Evolutionary conservation across 306 rosid genomes (phyloP), one percentile per base, ranked within the genome.

Genomic region (Hippophae gyantsensis): DNA sequence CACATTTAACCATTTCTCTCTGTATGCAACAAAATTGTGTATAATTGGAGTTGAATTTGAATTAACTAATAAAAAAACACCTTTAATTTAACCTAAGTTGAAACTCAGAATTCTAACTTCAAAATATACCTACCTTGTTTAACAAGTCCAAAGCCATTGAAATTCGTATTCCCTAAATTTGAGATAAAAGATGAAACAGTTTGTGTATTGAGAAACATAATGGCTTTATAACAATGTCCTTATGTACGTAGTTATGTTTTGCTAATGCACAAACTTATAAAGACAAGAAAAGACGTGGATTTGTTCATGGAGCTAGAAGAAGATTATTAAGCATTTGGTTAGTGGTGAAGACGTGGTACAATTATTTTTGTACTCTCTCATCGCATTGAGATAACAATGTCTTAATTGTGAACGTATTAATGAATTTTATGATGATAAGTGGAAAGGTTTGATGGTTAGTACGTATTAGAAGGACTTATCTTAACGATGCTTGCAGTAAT

Each of bases 401-500:
- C 74, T 0, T 80, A 74, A 52, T 0, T 63, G 67, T 1, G 8
- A 48, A 18, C 41, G 64, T 0, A 73, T 86, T 0, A 75, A 80
- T 47, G 6, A 8, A 11, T 76, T 79, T 62, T 71, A 84, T 56
- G 68, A 62, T 48, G 74, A 64, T 13, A 1, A 47, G 5, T 77
- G 81, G 86, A 82, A 82, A n/a, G 71, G 72, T 3, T 50, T 67
- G 0, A 69, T 74, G 75, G 93, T 85, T 0, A 72, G 78, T 0
- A n/a, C n/a, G n/a, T n/a, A 40, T 79, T 41, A 72, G 65, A 60
- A 73, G 68, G 56, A 73, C 82, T 1, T 85, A 85, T 27, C 82
- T 81, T 54, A 72, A 79, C 23, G 85, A 85, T 53, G 77, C 82
- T 12, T 85, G 88, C 84, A 85, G n/a, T n/a, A n/a, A 81, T 7